Conservation (phyloP, 139 green algal genomes). For the Limnomonas spitsbergensis region DNA sequence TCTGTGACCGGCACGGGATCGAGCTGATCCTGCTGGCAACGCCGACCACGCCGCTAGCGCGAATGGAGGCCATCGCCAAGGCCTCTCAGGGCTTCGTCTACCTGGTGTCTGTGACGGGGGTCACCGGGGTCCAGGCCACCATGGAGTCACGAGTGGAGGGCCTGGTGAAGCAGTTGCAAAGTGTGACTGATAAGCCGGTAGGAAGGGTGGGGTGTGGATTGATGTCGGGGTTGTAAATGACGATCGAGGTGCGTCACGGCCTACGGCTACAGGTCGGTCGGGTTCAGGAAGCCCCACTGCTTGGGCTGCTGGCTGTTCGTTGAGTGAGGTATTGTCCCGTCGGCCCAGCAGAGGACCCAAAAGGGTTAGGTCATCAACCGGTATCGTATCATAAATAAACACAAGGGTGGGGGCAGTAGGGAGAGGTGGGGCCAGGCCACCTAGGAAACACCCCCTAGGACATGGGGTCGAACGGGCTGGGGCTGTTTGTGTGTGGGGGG, state of each 20-base stretch:
- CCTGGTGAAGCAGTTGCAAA: slow-evolving; percentile 74
- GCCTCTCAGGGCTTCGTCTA: slow-evolving; percentile 94
- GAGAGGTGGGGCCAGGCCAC: too few species aligned
- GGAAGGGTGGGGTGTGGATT: neutral
- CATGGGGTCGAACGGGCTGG: too few species aligned
- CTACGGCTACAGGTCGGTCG: neutral
- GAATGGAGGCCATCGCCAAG: slow-evolving; percentile 68
- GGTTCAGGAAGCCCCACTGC: too few species aligned
- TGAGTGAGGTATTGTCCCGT: slow-evolving; percentile 11
- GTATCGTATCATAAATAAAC: too few species aligned
- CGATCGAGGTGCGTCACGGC: slow-evolving; percentile 10
- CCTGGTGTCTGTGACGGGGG: slow-evolving; percentile 91
- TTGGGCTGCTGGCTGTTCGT: neutral
- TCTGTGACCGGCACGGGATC: slow-evolving; percentile 58
- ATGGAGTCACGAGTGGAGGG: slow-evolving; percentile 76
- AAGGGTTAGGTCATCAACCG: too few species aligned
- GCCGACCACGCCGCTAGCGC: slow-evolving; percentile 78
- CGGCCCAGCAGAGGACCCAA: too few species aligned
- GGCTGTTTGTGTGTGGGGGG: too few species aligned
- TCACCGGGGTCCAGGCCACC: slow-evolving; percentile 74
- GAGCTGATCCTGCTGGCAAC: slow-evolving; percentile 89
- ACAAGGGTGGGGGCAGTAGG: too few species aligned
- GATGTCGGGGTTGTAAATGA: too few species aligned
- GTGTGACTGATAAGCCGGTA: slow-evolving; percentile 75
- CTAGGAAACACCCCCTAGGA: too few species aligned